These are phyloP conservation scores for Erysimum cheiri DNA, from an alignment of 441 rosid species.

Conservation along the genomic window DNA sequence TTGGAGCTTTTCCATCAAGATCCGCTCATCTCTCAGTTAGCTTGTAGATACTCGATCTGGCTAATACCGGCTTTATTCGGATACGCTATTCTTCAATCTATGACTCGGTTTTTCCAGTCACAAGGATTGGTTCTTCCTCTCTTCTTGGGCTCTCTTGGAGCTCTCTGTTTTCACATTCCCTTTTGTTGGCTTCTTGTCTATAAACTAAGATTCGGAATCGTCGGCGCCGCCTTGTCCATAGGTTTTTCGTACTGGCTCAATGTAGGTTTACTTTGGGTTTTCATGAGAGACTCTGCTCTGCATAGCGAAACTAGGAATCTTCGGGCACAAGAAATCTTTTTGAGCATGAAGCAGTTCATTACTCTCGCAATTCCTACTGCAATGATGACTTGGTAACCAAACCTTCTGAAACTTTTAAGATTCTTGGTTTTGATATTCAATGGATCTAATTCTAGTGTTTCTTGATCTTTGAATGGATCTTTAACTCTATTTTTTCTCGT, in stretches of 20 bases:
- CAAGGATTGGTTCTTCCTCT: slow-evolving; percentile 58
- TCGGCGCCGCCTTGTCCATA: slow-evolving; percentile 59
- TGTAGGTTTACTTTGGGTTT: slow-evolving; percentile 49
- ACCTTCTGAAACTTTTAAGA: background rate
- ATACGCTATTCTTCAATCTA: slow-evolving; percentile 50
- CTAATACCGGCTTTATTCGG: slow-evolving; percentile 62
- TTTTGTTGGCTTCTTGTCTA: slow-evolving; percentile 63
- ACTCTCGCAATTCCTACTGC: slow-evolving; percentile 60
- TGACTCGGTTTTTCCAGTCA: slow-evolving; percentile 53
- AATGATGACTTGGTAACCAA: slow-evolving; percentile 64
- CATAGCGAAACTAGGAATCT: slow-evolving; percentile 45
- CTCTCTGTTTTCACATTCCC: slow-evolving; percentile 55
- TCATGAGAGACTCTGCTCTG: slow-evolving; percentile 49
- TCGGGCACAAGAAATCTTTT: slow-evolving; percentile 41
- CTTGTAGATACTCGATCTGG: slow-evolving; percentile 52
- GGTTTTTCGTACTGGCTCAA: slow-evolving; percentile 56
- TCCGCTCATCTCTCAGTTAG: slow-evolving; percentile 49
- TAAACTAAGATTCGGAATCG: slow-evolving; percentile 43
- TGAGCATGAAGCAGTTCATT: slow-evolving; percentile 48
- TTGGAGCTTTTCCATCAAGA: slow-evolving; percentile 56
- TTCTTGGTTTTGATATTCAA: background rate
- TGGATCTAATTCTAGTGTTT: background rate
- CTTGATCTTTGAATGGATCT: background rate
- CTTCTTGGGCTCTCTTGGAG: slow-evolving; percentile 45
- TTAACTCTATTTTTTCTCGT: too few species aligned